Percentiles rank a stretch among this genome's conserved stretches.
These are phyloP conservation scores for Auriscalpium vulgare DNA, from an alignment of 768 basidiomycete genomes.

Conservation along the genomic window DNA sequence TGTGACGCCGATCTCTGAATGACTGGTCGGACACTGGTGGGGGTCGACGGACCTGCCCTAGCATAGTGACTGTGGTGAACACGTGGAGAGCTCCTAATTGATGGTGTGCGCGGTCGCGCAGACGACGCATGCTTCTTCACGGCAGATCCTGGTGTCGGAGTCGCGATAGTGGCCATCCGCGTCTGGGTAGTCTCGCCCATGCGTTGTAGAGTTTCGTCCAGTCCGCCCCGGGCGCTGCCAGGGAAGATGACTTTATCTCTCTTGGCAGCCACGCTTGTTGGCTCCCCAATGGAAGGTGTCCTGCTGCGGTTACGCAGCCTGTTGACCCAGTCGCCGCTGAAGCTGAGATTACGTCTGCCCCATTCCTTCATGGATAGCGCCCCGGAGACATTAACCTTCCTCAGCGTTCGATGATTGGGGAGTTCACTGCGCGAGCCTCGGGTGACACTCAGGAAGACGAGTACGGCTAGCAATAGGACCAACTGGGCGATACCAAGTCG, in stretches of 20 bases:
- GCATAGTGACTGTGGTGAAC: conserved; percentile 4
- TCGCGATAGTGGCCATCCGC: too few relatives aligned
- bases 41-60: conserved; percentile 19
- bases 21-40: conserved; percentile 24
- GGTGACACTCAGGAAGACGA: conserved; percentile 82
- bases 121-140: too few relatives aligned
- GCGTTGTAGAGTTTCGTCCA: background rate
- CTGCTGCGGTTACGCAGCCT: conserved; percentile 23
- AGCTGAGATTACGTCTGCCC: conserved; percentile 47
- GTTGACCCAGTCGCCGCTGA: conserved; percentile 46
- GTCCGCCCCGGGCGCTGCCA: too few relatives aligned
- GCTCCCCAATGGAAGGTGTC: background rate
- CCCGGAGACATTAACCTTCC: background rate
- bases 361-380: conserved; percentile 38
- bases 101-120: conserved; percentile 1
- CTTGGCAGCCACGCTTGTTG: background rate
- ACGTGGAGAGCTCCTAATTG: conserved; percentile 10
- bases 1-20: conserved; percentile 42
- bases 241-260: too few relatives aligned
- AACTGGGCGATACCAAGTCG: conserved; percentile 85
- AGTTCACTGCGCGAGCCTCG: conserved; percentile 50
- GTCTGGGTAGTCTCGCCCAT: background rate
- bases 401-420: conserved; percentile 1
- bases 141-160: too few relatives aligned
- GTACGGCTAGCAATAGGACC: conserved; percentile 70